Base-by-base conservation (phyloP, 1,284 basidiomycete genomes). In the Leccinum huronense region DNA sequence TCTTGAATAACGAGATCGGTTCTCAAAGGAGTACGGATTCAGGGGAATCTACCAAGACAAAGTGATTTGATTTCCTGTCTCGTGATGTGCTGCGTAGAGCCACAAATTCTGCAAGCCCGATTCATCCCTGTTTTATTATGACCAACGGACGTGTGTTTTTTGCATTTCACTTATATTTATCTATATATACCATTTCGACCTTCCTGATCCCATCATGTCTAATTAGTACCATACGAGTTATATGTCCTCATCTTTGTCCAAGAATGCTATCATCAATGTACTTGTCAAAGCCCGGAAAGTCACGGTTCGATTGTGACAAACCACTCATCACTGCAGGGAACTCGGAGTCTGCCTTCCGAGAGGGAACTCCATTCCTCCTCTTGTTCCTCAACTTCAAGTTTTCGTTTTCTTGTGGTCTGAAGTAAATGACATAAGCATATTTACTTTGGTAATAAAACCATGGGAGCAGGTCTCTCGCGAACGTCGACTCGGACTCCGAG, bases 1-100 rank as follows among this genome's bases (percentile, higher is more conserved):
- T 66, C 30, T 40, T 76, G 31, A 67, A 69, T 5, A 63, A 72
- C 8, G 69, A 65, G 6, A 34, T 42, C 1, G 31, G n/a, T 4
- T 59, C 63, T 34, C 56, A n/a, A 27, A 0, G 54, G 2, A 38
- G 19, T 14, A 7, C 31, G 0, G 45, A 3, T 11, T n/a, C 40
- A 10, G 45, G 0, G 11, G 68, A 73, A 31, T 56, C 63, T 4
- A 33, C 51, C 6, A 71, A 72, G 65, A 72, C 62, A 0, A 67
- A 73, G 54, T 73, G 56, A 72, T 54, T 27, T 27, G 48, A 13
- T 23, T 23, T 23, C 2, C 3, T 23, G 19, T 48, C 2, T 23
- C 45, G 7, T 51, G 45, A n/a, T n/a, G n/a, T 48, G 45, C 45
- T 23, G 45, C 19, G 45, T 11, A 48, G 45, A 23, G 11, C 45